phyloP scores from a whole-genome alignment of 805 yeast species.

The Starmerella ratchasimensis region DNA sequence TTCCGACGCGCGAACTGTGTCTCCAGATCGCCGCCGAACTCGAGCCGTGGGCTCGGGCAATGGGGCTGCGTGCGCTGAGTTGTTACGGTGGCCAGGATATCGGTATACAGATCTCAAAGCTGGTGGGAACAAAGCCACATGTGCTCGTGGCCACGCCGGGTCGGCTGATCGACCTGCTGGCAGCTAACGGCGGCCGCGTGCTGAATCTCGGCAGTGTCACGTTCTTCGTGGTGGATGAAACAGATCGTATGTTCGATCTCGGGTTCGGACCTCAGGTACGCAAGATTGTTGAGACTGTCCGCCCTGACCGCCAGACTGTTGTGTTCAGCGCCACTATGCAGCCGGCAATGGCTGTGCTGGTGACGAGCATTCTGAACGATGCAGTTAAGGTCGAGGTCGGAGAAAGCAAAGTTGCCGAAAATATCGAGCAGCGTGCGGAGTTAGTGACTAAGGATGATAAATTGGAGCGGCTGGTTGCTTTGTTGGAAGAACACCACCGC shows the following conservation, averaged over 20 bases:
- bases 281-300: conserved; percentile 56
- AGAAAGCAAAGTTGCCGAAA: conserved; percentile 65
- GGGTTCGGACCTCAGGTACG: conserved; percentile 95
- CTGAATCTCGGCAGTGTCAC: conserved; percentile 56
- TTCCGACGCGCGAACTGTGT: conserved; percentile 91
- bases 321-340: conserved; percentile 93
- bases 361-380: conserved; percentile 43
- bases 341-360: conserved; percentile 58
- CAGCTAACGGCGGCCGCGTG: conserved; percentile 70
- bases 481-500: conserved; percentile 25
- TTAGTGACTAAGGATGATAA: conserved; percentile 27
- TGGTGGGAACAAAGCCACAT: conserved; percentile 58
- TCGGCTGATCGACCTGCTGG: conserved; percentile 71
- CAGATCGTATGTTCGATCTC: conserved; percentile 91
- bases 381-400: conserved; percentile 76
- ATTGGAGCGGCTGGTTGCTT: conserved; percentile 39
- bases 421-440: conserved; percentile 44
- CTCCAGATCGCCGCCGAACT: conserved; percentile 65
- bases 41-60: conserved; percentile 38
- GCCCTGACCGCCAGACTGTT: conserved; percentile 82
- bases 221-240: conserved; percentile 84
- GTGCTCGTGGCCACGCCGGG: conserved; percentile 92
- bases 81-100: conserved; percentile 83
- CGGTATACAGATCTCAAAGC: conserved; percentile 63
- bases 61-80: conserved; percentile 47